Conservation (phyloP, 306 rosid species). For the Fragaria vesca region DNA sequence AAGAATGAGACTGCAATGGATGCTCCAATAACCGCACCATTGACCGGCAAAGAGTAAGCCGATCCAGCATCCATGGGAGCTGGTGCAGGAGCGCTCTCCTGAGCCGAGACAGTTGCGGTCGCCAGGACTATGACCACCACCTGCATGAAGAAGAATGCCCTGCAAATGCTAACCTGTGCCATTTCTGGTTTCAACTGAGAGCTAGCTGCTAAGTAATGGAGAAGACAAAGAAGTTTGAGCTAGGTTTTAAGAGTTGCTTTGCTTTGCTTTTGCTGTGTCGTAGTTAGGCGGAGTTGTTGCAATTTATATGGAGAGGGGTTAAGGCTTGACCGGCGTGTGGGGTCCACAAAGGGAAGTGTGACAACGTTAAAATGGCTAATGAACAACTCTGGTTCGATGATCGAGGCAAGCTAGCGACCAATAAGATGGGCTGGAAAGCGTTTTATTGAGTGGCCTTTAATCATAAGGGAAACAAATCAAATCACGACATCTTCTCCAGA, state of each 20-base stretch:
- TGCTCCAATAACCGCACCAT: conserved; percentile 20
- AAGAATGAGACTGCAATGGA: conserved; percentile 19
- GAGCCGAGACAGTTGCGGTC: conserved; percentile 10
- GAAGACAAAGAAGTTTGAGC: neutral
- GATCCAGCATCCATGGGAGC: conserved; percentile 22
- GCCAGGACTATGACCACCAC: conserved; percentile 19
- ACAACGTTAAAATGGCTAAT: neutral
- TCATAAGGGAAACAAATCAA: no score
- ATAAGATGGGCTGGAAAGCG: no score
- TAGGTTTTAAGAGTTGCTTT: neutral
- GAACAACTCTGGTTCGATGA: neutral
- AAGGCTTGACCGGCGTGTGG: neutral
- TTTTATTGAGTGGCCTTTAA: no score
- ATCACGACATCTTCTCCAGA: no score
- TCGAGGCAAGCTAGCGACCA: no score
- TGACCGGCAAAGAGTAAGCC: conserved; percentile 18
- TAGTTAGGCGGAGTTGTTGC: neutral
- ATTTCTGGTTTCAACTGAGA: neutral
- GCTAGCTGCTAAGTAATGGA: neutral
- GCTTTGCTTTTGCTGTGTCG: neutral
- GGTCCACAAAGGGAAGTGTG: neutral
- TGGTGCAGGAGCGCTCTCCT: conserved; percentile 18
- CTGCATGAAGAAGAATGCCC: conserved; percentile 15
- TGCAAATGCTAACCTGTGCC: conserved; percentile 24
- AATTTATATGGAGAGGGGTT: neutral